phyloP scores from a whole-genome alignment of 805 yeast species.

The Zygosaccharomyces gambellarensis region DNA sequence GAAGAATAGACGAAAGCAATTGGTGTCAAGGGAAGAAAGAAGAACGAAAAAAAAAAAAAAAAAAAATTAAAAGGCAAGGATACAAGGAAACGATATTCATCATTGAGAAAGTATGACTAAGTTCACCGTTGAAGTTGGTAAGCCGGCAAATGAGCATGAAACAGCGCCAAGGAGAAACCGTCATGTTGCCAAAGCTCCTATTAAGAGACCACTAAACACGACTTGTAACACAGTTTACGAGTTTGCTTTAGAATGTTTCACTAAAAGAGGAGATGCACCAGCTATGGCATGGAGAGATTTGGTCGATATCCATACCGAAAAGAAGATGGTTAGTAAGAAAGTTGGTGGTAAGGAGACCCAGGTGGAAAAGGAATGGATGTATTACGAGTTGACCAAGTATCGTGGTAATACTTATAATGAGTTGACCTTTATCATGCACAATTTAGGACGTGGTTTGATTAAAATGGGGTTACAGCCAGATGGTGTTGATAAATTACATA shows the following conservation, averaged over 20 bases:
- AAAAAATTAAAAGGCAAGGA: too few relatives aligned
- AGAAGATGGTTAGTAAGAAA: conserved; percentile 64
- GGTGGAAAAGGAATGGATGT: conserved; percentile 84
- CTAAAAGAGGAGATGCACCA: conserved; percentile 46
- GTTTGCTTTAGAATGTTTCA: conserved; percentile 56
- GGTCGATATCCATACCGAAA: conserved; percentile 68
- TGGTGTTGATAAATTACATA: conserved; percentile 61
- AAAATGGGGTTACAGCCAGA: conserved; percentile 65
- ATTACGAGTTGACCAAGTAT: conserved; percentile 73
- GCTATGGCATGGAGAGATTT: conserved; percentile 79
- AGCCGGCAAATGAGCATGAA: conserved; percentile 62
- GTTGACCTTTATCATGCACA: conserved; percentile 44
- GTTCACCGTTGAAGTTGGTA: conserved; percentile 58
- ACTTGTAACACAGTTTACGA: conserved; percentile 69
- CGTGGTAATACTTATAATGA: conserved; percentile 59
- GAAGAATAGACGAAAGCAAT: too few relatives aligned
- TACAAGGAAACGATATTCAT: too few relatives aligned
- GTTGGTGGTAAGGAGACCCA: conserved; percentile 69
- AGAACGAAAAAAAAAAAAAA: neutral
- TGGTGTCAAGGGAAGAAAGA: neutral
- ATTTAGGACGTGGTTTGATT: conserved; percentile 70
- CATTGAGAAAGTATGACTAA: conserved; percentile 16
- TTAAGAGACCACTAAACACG: conserved; percentile 58
- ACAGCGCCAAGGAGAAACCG: conserved; percentile 74
- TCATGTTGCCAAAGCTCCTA: conserved; percentile 38